Evolutionary conservation across 345 rosid species (phyloP).

Genomic region (Aquilaria malaccensis): DNA sequence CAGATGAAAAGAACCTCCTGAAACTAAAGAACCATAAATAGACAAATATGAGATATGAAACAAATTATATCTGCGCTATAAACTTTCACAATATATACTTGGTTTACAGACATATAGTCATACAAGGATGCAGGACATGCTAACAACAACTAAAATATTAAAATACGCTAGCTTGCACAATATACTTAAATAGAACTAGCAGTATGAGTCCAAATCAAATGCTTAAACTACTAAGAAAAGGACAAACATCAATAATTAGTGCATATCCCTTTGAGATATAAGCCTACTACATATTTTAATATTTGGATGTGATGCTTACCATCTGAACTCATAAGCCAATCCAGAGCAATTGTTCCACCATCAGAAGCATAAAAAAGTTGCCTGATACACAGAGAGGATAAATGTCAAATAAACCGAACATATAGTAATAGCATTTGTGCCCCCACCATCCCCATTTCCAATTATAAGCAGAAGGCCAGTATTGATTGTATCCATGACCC

Average conservation of each 20-base stretch:
- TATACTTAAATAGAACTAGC: background rate
- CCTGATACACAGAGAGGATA: constrained; percentile 26
- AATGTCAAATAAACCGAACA: constrained; percentile 1
- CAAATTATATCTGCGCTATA: too few relatives aligned
- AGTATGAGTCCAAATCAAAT: too few relatives aligned
- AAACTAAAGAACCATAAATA: constrained; percentile 22
- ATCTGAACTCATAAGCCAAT: constrained; percentile 62
- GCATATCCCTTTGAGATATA: background rate
- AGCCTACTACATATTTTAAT: background rate
- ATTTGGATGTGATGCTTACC: constrained; percentile 25
- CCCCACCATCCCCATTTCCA: too few relatives aligned
- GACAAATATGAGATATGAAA: constrained; percentile 1
- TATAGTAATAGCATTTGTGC: background rate
- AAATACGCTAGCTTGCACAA: background rate
- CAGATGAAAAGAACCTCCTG: constrained; percentile 16
- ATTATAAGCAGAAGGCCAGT: too few relatives aligned
- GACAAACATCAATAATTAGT: background rate
- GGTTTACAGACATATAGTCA: too few relatives aligned
- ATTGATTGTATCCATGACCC: too few relatives aligned
- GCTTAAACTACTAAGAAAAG: background rate
- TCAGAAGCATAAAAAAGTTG: constrained; percentile 64
- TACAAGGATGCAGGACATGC: too few relatives aligned
- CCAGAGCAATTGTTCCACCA: constrained; percentile 89
- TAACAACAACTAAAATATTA: too few relatives aligned
- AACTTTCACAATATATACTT: too few relatives aligned